Evolutionary conservation across 2,329 filamentous ascomycete species (phyloP).

Genomic region (Chrysoporthe puriensis): DNA sequence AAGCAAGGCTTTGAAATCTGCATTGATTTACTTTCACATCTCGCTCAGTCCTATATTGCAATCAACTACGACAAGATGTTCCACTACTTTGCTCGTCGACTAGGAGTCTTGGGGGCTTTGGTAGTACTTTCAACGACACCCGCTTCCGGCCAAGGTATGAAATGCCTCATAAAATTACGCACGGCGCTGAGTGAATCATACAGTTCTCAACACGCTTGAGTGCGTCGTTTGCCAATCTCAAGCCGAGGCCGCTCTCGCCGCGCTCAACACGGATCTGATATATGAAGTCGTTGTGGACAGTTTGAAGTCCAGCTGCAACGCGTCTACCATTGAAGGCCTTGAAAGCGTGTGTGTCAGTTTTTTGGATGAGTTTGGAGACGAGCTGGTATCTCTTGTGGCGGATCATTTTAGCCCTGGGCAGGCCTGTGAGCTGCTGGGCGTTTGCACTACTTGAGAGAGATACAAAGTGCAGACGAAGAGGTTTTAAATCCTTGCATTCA

Average conservation of each 20-base stretch:
- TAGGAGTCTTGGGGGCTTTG: slow-evolving; percentile 1
- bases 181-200: not conserved
- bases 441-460: not conserved
- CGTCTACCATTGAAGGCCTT: not conserved
- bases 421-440: not conserved
- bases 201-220: not conserved
- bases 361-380: not conserved
- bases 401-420: not conserved
- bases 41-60: not conserved
- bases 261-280: not conserved
- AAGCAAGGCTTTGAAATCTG: no score
- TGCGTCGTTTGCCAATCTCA: slow-evolving; percentile 1
- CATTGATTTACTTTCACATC: not conserved
- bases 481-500: not conserved
- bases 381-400: not conserved
- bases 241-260: slow-evolving; percentile 1
- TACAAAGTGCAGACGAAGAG: not conserved
- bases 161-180: not conserved
- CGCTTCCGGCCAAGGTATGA: not conserved
- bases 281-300: not conserved
- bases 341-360: not conserved
- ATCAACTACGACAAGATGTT: not conserved
- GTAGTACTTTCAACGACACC: not conserved
- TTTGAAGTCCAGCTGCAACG: not conserved
- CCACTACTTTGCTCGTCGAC: not conserved